Evolutionary conservation across 805 yeast species (phyloP).

Genomic region (Kazachstania taianensis): DNA sequence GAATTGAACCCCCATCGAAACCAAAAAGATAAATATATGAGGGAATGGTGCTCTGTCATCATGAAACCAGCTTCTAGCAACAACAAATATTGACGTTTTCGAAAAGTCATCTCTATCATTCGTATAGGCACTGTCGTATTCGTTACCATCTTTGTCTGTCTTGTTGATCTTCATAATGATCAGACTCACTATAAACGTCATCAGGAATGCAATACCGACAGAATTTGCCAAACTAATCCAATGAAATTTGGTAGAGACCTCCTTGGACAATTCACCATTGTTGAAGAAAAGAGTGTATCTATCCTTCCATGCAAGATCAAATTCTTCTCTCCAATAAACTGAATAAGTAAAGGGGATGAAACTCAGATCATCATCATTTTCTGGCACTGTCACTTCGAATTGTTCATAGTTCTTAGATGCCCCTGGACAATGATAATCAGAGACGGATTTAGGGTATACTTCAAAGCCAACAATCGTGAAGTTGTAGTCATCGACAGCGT

Average conservation of each 20-base stretch:
- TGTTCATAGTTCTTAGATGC: slow-evolving; percentile 50
- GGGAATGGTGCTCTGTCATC: slow-evolving; percentile 24
- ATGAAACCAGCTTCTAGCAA: slow-evolving; percentile 47
- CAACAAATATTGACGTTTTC: slow-evolving; percentile 19
- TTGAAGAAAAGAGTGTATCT: slow-evolving; percentile 68
- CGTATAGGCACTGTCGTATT: slow-evolving; percentile 17
- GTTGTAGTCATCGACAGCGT: slow-evolving; percentile 36
- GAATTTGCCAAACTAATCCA: slow-evolving; percentile 74
- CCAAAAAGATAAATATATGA: slow-evolving; percentile 40
- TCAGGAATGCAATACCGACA: slow-evolving; percentile 48
- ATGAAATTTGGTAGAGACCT: slow-evolving; percentile 46
- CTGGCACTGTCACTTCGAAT: slow-evolving; percentile 40
- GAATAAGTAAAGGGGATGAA: slow-evolving; percentile 73
- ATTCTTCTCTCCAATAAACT: slow-evolving; percentile 81
- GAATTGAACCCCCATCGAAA: slow-evolving; percentile 69
- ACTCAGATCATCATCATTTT: slow-evolving; percentile 28
- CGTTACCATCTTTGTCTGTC: slow-evolving; percentile 8
- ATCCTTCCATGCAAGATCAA: slow-evolving; percentile 48
- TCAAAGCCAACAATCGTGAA: slow-evolving; percentile 79
- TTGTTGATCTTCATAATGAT: slow-evolving; percentile 35
- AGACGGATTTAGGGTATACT: slow-evolving; percentile 75
- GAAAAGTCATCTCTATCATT: slow-evolving; percentile 17
- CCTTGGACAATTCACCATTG: slow-evolving; percentile 33
- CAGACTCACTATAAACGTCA: slow-evolving; percentile 54
- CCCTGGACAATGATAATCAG: slow-evolving; percentile 63